These are phyloP conservation scores for Tylopilus felleus DNA, from an alignment of 768 basidiomycete genomes.

Conservation along the genomic window DNA sequence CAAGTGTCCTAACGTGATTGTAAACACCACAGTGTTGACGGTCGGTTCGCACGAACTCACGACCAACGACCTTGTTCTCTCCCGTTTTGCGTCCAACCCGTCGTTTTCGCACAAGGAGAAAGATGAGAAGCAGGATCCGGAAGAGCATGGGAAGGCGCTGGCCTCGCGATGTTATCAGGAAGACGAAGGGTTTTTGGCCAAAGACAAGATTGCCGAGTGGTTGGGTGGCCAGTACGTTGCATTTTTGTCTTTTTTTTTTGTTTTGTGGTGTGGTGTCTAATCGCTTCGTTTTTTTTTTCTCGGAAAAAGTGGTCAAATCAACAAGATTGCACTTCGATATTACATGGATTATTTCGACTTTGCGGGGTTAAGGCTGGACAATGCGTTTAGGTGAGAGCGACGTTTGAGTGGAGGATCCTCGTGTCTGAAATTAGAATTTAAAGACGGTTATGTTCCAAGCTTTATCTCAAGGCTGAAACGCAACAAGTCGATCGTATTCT, in stretches of 20 bases:
- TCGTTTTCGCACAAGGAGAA: slow-evolving; percentile 45
- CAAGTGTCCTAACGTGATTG: slow-evolving; percentile 8
- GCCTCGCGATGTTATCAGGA: slow-evolving; percentile 82
- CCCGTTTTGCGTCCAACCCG: slow-evolving; percentile 41
- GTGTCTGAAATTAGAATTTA: background rate
- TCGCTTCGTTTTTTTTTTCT: background rate
- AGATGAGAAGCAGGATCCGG: slow-evolving; percentile 57
- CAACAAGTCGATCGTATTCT: slow-evolving; percentile 98
- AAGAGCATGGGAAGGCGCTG: slow-evolving; percentile 63
- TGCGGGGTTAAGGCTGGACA: slow-evolving; percentile 71
- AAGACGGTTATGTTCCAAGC: slow-evolving; percentile 85
- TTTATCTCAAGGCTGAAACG: slow-evolving; percentile 93
- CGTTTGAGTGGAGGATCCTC: background rate
- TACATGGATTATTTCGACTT: slow-evolving; percentile 94
- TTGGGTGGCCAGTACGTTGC: slow-evolving; percentile 87
- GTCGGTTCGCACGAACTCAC: slow-evolving; percentile 52
- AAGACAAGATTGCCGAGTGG: slow-evolving; percentile 96
- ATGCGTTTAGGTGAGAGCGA: slow-evolving; percentile 74
- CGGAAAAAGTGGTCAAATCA: slow-evolving; percentile 60
- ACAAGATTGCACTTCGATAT: slow-evolving; percentile 67
- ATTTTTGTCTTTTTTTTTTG: slow-evolving; percentile 2
- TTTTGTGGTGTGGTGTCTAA: background rate
- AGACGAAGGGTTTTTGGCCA: slow-evolving; percentile 71
- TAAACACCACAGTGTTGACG: slow-evolving; percentile 19
- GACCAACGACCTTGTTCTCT: slow-evolving; percentile 46